Evolutionary conservation across 106 monocot genomes (phyloP).

Genomic region (Dactylorhiza incarnata): DNA sequence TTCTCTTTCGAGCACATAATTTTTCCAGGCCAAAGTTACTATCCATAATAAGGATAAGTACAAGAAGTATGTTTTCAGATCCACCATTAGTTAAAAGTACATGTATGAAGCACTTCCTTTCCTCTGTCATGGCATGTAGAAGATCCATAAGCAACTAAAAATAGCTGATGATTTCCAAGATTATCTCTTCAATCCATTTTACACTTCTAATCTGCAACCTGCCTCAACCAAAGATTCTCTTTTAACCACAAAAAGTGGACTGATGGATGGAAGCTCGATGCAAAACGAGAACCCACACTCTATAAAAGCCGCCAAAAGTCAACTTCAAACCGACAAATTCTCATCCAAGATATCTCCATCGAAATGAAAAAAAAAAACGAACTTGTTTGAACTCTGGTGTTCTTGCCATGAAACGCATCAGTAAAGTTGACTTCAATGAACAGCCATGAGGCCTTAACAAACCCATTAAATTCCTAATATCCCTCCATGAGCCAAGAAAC

Average conservation of each 20-base stretch:
- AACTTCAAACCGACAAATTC: not conserved
- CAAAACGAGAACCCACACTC: not conserved
- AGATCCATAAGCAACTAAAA: not conserved
- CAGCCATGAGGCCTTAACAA: not conserved
- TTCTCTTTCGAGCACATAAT: not conserved
- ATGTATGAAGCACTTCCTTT: not conserved
- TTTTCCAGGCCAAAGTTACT: not conserved
- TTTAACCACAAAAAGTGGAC: not conserved
- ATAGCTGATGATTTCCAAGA: not conserved
- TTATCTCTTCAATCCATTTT: not conserved
- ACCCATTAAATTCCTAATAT: slow-evolving; percentile 1
- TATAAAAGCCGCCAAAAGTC: not conserved
- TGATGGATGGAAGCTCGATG: not conserved
- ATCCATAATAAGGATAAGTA: not conserved
- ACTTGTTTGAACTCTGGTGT: not conserved
- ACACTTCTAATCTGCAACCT: not conserved
- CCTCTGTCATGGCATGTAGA: not conserved
- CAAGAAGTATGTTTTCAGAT: not conserved
- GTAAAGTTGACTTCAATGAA: not conserved
- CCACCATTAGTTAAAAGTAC: not conserved
- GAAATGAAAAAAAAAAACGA: not conserved
- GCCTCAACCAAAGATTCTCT: not conserved
- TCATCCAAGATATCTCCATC: not conserved
- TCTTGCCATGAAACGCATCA: not conserved
- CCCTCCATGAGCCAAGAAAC: not conserved